phyloP scores from a whole-genome alignment of 2,329 filamentous ascomycete genomes.

The Thelonectria olida region DNA sequence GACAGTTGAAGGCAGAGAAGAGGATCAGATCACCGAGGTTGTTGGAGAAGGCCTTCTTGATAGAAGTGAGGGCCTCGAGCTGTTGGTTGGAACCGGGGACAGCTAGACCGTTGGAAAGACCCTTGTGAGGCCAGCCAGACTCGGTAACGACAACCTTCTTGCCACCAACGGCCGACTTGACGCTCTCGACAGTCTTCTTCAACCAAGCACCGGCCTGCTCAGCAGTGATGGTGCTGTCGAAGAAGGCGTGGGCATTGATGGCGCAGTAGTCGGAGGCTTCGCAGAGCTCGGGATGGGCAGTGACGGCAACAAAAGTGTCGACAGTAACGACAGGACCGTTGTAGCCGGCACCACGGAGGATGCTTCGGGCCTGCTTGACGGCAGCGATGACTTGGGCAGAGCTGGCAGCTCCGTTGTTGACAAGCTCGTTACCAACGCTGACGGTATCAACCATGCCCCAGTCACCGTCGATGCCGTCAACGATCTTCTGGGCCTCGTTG shows the following conservation, averaged over 20 bases:
- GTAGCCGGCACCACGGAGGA: constrained; percentile 72
- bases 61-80: constrained; percentile 68
- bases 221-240: constrained; percentile 71
- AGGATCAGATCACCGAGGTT: constrained; percentile 68
- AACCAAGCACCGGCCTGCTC: constrained; percentile 74
- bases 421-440: constrained; percentile 82
- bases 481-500: constrained; percentile 68
- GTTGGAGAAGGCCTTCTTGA: constrained; percentile 66
- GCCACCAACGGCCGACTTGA: constrained; percentile 52
- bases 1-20: constrained; percentile 82
- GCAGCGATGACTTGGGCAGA: constrained; percentile 65
- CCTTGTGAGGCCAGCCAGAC: constrained; percentile 83
- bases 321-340: constrained; percentile 79
- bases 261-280: constrained; percentile 79
- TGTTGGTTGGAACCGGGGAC: constrained; percentile 76
- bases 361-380: constrained; percentile 64
- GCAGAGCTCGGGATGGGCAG: constrained; percentile 75
- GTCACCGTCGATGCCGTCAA: constrained; percentile 65
- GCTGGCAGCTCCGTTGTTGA: constrained; percentile 69
- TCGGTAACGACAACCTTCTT: constrained; percentile 81
- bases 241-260: constrained; percentile 86
- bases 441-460: constrained; percentile 78
- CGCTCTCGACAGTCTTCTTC: constrained; percentile 58
- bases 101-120: constrained; percentile 71
- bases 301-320: constrained; percentile 78